Conservation (phyloP, 768 basidiomycete species). For the Imleria badia region DNA sequence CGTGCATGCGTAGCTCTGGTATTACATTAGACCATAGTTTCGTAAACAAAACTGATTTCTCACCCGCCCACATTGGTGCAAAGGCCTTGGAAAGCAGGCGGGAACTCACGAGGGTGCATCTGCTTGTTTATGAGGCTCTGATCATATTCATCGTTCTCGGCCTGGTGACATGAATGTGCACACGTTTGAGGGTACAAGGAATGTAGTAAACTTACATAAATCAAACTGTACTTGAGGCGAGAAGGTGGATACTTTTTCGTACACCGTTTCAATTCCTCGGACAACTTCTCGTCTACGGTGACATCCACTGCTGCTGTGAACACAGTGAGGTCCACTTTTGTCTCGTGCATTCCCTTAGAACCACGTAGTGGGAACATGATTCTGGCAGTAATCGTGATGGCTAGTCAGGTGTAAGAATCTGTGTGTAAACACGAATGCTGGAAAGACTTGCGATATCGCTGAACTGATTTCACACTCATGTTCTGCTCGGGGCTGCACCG, state of each 20-base stretch:
- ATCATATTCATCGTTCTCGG: background rate
- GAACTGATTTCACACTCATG: slow-evolving; percentile 55
- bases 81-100: background rate
- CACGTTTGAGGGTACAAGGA: background rate
- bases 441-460: background rate
- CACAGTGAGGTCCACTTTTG: background rate
- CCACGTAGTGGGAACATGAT: background rate
- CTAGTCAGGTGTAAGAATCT: background rate
- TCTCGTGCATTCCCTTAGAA: background rate
- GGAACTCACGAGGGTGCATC: background rate
- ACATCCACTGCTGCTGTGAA: background rate
- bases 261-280: background rate
- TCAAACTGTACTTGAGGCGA: background rate
- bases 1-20: background rate
- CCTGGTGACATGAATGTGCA: background rate
- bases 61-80: background rate
- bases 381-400: background rate
- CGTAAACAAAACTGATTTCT: background rate
- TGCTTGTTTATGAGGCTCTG: background rate
- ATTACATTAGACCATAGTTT: background rate
- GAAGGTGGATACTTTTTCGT: background rate
- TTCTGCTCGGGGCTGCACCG: slow-evolving; percentile 51
- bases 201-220: background rate
- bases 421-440: background rate
- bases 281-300: background rate